A percentile compares a stretch with the other conserved stretches of the same genome.
phyloP scores from a whole-genome alignment of 2,329 filamentous ascomycete species.

The Trichoderma sp. region DNA sequence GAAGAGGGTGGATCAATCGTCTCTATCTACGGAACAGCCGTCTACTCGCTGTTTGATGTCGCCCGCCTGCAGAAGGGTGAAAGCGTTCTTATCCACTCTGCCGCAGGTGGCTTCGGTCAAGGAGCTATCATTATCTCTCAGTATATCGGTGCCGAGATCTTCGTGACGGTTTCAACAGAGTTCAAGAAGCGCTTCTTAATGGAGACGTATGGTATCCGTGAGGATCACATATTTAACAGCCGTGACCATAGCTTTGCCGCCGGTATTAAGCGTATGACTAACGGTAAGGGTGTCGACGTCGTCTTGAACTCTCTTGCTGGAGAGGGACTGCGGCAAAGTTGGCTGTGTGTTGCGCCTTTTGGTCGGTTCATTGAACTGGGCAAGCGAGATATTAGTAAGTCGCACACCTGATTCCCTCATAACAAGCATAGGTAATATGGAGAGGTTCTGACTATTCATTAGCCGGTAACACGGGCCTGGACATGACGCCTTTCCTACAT shows the following conservation, averaged over 20 bases:
- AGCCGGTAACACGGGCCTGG: not conserved
- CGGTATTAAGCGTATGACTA: conserved; percentile 28
- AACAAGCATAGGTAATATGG: not conserved
- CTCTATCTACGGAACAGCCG: not conserved
- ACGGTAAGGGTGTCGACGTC: conserved; percentile 32
- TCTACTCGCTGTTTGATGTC: not conserved
- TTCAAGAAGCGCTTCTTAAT: conserved; percentile 23
- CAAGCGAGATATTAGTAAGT: conserved; percentile 30
- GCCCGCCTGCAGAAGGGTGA: not conserved
- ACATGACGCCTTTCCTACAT: not conserved
- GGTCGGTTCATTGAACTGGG: conserved; percentile 37
- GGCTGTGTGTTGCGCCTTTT: conserved; percentile 33
- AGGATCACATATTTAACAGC: conserved; percentile 33
- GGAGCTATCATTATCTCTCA: not conserved
- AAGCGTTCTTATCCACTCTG: not conserved
- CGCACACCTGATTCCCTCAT: not conserved
- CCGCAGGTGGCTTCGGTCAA: not conserved
- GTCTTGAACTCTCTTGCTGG: conserved; percentile 33
- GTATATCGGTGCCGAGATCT: not conserved
- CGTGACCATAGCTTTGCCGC: conserved; percentile 30
- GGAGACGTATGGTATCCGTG: conserved; percentile 29
- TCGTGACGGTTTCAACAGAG: not conserved
- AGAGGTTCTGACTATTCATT: not conserved
- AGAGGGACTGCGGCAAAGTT: conserved; percentile 30
- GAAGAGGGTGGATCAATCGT: not conserved